These are phyloP conservation scores for Powellomyces hirtus DNA, from an alignment of 192 early-diverging fungal species.

Conservation along the genomic window DNA sequence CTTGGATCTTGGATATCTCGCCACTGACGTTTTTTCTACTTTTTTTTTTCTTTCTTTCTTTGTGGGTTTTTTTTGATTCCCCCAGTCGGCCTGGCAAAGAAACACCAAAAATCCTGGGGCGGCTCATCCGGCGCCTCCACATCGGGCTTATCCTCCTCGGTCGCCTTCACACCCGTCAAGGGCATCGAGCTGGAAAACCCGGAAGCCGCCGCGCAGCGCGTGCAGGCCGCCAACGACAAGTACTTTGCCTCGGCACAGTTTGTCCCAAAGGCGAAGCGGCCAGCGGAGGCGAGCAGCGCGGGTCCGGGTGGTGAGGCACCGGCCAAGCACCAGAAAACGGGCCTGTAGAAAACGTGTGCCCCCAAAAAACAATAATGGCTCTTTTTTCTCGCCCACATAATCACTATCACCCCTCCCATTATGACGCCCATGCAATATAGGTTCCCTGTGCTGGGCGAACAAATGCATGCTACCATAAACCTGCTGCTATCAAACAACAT, in stretches of 20 bases:
- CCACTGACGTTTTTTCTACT: neutral
- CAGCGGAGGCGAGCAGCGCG: neutral
- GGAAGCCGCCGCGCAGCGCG: slow-evolving; percentile 38
- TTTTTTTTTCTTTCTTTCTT: neutral
- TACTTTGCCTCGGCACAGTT: slow-evolving; percentile 25
- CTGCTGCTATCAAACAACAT: no score
- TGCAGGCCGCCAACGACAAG: slow-evolving; percentile 13
- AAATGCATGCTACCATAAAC: no score
- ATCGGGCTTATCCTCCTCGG: slow-evolving; percentile 81
- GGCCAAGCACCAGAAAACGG: no score
- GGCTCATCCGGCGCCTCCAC: slow-evolving; percentile 35
- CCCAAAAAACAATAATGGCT: no score
- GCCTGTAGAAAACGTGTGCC: no score
- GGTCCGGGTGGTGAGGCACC: no score
- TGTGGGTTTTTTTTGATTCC: neutral
- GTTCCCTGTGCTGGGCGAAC: no score
- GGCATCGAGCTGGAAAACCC: slow-evolving; percentile 93
- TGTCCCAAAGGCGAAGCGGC: neutral
- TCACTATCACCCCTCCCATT: no score
- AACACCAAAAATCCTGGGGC: slow-evolving; percentile 24
- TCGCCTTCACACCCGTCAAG: slow-evolving; percentile 93
- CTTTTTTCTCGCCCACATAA: no score
- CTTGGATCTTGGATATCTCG: no score
- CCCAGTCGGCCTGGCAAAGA: slow-evolving; percentile 22
- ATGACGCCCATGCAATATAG: no score